Percentiles rank a stretch among this genome's conserved stretches.
Evolutionary conservation across 345 rosid genomes (phyloP).

Genomic region (Eucalyptus regnans): DNA sequence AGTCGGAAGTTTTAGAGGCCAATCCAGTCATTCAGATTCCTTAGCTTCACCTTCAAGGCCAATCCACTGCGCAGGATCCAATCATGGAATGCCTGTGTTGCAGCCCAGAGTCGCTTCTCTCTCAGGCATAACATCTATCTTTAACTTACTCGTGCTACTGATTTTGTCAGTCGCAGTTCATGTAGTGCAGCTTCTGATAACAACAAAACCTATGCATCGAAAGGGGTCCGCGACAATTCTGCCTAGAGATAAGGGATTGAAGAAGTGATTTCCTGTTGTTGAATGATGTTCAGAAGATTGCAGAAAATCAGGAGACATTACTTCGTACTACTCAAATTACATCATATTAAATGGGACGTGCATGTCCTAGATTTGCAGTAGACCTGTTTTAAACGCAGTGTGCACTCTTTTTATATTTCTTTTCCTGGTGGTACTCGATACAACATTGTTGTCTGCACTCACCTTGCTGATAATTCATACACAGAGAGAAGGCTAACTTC

Average conservation of each 20-base stretch:
- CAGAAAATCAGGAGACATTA: background rate
- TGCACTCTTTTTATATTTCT: background rate
- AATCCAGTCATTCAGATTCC: background rate
- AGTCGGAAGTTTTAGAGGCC: background rate
- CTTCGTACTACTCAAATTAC: background rate
- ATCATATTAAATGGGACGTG: background rate
- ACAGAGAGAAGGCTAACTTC: background rate
- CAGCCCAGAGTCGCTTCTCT: slow-evolving; percentile 20
- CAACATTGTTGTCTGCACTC: background rate
- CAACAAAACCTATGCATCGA: background rate
- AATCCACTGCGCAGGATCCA: background rate
- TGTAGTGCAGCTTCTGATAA: background rate
- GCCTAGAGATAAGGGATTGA: background rate
- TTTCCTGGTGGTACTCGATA: background rate
- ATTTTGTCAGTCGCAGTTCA: background rate
- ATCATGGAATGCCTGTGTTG: background rate
- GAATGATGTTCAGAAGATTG: background rate
- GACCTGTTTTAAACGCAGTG: background rate
- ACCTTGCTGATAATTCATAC: background rate
- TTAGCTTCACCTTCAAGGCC: background rate
- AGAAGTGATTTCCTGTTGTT: background rate
- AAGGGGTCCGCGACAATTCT: background rate
- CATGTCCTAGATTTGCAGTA: background rate
- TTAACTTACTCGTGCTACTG: background rate
- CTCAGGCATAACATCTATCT: background rate